These are phyloP conservation scores for Mycena albidolilacea DNA, from an alignment of 768 basidiomycete genomes.

Conservation along the genomic window DNA sequence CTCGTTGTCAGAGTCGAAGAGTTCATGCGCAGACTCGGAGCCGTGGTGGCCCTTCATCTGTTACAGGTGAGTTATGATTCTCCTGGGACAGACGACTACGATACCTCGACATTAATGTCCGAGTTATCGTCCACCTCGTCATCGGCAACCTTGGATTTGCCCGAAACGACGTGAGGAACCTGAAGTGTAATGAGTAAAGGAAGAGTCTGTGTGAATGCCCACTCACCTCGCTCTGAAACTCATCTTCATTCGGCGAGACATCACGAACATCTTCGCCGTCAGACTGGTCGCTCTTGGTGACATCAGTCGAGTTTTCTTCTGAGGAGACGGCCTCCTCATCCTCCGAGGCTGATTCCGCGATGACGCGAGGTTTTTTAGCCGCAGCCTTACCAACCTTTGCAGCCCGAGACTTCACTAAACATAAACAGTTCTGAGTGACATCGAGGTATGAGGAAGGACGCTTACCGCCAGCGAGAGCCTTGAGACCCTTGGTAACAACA, in stretches of 20 bases:
- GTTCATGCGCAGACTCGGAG: neutral
- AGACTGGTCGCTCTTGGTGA: neutral
- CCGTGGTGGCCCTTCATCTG: neutral
- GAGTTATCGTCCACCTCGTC: no score
- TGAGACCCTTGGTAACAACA: constrained; percentile 6
- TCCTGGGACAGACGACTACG: no score
- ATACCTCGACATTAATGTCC: no score
- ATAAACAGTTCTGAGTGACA: neutral
- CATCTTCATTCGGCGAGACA: constrained; percentile 2
- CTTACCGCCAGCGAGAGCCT: constrained; percentile 7
- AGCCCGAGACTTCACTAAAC: constrained; percentile 7
- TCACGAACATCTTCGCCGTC: neutral
- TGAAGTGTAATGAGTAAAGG: neutral
- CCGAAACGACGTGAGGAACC: no score
- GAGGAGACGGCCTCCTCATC: constrained; percentile 5
- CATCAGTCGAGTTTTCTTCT: constrained; percentile 2
- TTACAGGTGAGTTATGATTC: neutral
- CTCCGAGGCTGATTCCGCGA: constrained; percentile 2
- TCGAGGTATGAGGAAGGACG: neutral
- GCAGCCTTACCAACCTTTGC: neutral
- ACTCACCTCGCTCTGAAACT: constrained; percentile 3
- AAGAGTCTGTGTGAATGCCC: neutral
- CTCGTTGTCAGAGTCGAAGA: neutral
- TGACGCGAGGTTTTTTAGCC: neutral
- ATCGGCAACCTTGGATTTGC: no score